phyloP scores from a whole-genome alignment of 306 rosid species.

The Quercus alba region DNA sequence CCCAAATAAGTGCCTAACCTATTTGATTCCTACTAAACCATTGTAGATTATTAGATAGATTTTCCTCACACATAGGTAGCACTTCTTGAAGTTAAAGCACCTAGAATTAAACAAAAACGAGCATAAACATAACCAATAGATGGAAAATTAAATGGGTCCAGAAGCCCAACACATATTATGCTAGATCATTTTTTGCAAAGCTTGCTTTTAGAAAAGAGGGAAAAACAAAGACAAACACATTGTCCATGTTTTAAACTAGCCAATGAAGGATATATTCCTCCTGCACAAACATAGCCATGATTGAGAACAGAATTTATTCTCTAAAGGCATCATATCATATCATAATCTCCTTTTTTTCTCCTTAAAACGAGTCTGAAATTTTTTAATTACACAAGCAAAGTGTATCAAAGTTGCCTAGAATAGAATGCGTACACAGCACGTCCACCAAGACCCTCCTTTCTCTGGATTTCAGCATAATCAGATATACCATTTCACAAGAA shows the following conservation, averaged over 20 bases:
- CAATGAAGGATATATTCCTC: background rate
- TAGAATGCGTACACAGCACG: background rate
- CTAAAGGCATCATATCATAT: background rate
- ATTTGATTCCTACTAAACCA: background rate
- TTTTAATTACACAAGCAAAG: background rate
- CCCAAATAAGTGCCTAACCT: too few species aligned
- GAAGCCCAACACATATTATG: background rate
- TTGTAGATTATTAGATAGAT: background rate
- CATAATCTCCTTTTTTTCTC: background rate
- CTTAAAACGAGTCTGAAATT: background rate
- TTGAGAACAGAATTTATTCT: background rate
- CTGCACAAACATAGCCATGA: background rate
- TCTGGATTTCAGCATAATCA: background rate
- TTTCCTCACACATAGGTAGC: background rate
- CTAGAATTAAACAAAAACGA: background rate
- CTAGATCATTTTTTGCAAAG: background rate
- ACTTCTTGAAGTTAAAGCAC: background rate
- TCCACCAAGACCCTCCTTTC: background rate
- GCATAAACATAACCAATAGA: background rate
- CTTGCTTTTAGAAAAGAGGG: background rate
- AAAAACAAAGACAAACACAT: background rate
- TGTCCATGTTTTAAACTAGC: background rate
- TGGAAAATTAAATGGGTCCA: background rate
- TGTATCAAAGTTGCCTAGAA: background rate
- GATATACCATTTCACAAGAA: background rate